phyloP scores from a whole-genome alignment of 1,284 basidiomycete genomes.

The Coriolopsis trogii region DNA sequence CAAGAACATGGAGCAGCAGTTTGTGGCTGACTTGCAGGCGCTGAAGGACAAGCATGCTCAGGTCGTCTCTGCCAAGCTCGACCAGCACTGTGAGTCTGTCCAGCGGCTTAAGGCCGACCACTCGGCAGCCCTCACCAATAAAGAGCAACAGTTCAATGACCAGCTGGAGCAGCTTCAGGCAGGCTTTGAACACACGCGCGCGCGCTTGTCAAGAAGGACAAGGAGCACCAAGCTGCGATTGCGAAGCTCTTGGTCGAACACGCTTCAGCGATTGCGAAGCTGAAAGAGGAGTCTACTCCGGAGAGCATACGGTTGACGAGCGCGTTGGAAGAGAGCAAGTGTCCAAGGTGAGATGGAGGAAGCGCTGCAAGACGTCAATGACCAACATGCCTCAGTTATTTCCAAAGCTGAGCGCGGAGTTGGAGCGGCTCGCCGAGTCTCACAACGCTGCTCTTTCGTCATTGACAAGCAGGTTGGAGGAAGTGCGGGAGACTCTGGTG shows the following conservation, averaged over 20 bases:
- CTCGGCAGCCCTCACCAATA: constrained; percentile 55
- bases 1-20: constrained; percentile 62
- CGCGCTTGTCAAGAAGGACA: constrained; percentile 54
- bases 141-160: constrained; percentile 62
- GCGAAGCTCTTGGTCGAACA: constrained; percentile 44
- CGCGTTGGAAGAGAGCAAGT: constrained; percentile 46
- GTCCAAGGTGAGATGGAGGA: constrained; percentile 49
- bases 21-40: constrained; percentile 62
- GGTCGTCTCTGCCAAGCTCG: constrained; percentile 54
- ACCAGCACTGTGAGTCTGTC: constrained; percentile 53
- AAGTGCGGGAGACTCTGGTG: constrained; percentile 34
- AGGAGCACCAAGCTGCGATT: constrained; percentile 50
- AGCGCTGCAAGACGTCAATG: constrained; percentile 36
- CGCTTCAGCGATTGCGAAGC: constrained; percentile 41
- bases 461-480: constrained; percentile 25
- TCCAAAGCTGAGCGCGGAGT: constrained; percentile 55
- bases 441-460: constrained; percentile 45
- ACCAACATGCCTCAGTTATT: constrained; percentile 50
- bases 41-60: constrained; percentile 64
- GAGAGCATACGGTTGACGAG: constrained; percentile 54
- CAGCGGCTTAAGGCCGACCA: constrained; percentile 55
- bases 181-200: constrained; percentile 59
- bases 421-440: constrained; percentile 46
- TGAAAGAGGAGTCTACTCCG: constrained; percentile 52
- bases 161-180: constrained; percentile 60